These are phyloP conservation scores for Lepidium sativum DNA, from an alignment of 345 rosid genomes.

Conservation along the genomic window DNA sequence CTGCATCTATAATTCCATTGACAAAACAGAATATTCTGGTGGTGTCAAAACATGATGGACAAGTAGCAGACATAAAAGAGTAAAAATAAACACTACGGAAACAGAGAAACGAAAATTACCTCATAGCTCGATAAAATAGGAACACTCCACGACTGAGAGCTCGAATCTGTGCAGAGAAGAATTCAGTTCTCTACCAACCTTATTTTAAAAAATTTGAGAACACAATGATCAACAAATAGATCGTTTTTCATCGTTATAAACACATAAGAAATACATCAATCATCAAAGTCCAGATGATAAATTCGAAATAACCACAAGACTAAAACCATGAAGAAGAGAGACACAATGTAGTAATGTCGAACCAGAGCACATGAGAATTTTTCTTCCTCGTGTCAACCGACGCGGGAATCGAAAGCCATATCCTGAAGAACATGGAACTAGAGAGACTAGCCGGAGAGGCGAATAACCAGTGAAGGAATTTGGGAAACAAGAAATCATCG, in stretches of 20 bases:
- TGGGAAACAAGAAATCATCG: slow-evolving; percentile 33
- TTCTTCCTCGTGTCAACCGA: background rate
- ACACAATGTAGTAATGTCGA: background rate
- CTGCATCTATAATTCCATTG: background rate
- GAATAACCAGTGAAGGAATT: slow-evolving; percentile 1
- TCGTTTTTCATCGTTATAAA: background rate
- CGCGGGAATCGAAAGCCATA: background rate
- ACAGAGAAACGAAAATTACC: slow-evolving; percentile 30
- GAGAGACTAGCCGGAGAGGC: background rate
- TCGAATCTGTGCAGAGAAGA: slow-evolving; percentile 29
- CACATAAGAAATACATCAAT: background rate
- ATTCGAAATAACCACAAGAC: background rate
- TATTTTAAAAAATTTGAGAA: background rate
- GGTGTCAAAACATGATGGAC: background rate
- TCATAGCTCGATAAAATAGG: slow-evolving; percentile 54
- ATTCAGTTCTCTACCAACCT: background rate
- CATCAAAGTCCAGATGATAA: background rate
- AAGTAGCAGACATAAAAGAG: background rate
- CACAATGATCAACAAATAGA: background rate
- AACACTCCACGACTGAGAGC: slow-evolving; percentile 32
- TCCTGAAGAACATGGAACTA: background rate
- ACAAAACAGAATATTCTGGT: background rate
- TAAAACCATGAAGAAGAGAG: background rate
- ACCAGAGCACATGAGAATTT: slow-evolving; percentile 14
- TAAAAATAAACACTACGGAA: background rate